Conservation (phyloP, 768 basidiomycete species). For the Xerocomellus intermedius region DNA sequence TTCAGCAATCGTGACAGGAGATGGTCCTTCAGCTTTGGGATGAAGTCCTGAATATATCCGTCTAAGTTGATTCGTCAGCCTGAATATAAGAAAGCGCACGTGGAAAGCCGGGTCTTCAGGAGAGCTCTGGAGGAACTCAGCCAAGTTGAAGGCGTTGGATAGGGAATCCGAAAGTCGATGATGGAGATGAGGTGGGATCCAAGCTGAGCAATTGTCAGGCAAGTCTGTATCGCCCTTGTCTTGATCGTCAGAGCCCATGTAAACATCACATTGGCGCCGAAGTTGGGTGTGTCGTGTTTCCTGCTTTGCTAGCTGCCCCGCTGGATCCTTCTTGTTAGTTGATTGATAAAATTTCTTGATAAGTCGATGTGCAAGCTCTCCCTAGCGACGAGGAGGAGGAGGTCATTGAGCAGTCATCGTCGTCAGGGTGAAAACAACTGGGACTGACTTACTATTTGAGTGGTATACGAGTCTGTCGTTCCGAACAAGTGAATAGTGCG, state of each 20-base stretch:
- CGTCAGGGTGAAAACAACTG: too few species aligned
- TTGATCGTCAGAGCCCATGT: too few species aligned
- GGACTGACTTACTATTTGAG: neutral
- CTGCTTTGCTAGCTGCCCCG: neutral
- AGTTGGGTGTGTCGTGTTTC: neutral
- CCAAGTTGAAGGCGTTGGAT: neutral
- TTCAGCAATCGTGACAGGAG: slow-evolving; percentile 10
- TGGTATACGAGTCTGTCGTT: neutral
- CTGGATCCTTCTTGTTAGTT: neutral
- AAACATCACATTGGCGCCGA: too few species aligned
- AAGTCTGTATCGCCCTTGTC: too few species aligned
- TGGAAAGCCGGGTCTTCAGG: neutral
- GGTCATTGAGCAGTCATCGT: too few species aligned
- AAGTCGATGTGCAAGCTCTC: neutral
- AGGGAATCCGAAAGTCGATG: neutral
- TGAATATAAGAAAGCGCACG: neutral
- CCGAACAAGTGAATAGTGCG: neutral
- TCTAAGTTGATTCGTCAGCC: too few species aligned
- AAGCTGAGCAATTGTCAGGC: too few species aligned
- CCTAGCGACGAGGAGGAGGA: neutral
- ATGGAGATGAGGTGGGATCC: neutral
- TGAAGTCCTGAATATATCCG: slow-evolving; percentile 10
- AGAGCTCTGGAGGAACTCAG: neutral
- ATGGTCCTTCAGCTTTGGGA: slow-evolving; percentile 21
- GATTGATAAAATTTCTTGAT: neutral